A percentile compares a stretch with the other conserved stretches of the same genome.
Conservation (phyloP, 805 yeast genomes). For the Vanderwaltozyma verrucispora region DNA sequence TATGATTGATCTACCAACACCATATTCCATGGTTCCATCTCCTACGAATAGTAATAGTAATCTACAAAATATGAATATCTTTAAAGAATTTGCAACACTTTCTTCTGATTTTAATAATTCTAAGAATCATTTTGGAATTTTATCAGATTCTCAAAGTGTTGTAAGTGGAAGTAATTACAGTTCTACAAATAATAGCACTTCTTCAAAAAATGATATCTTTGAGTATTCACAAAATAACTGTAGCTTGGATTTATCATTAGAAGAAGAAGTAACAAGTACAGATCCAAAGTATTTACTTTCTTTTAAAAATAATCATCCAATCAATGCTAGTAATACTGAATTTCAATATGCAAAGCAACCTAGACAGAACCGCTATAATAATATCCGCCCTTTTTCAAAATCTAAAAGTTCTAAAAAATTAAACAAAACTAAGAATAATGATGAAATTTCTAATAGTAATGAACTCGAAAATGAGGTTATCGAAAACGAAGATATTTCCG, state of each 20-base stretch:
- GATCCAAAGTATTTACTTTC: neutral
- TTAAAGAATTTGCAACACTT: neutral
- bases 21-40: neutral
- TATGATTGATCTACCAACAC: neutral
- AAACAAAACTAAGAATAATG: neutral
- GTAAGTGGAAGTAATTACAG: neutral
- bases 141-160: neutral
- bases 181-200: neutral
- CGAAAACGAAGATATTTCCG: neutral
- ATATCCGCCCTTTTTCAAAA: neutral
- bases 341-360: conserved; percentile 1
- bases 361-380: conserved; percentile 3
- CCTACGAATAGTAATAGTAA: neutral
- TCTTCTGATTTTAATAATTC: neutral
- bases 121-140: neutral
- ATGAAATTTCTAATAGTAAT: neutral
- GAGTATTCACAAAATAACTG: no score
- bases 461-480: no score
- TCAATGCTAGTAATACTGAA: neutral
- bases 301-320: neutral
- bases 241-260: no score
- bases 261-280: neutral
- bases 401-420: neutral
- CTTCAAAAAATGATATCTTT: no score
- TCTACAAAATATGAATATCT: neutral